Conservation (phyloP, 2,329 filamentous ascomycete genomes). For the Colletotrichum theobromicola region DNA sequence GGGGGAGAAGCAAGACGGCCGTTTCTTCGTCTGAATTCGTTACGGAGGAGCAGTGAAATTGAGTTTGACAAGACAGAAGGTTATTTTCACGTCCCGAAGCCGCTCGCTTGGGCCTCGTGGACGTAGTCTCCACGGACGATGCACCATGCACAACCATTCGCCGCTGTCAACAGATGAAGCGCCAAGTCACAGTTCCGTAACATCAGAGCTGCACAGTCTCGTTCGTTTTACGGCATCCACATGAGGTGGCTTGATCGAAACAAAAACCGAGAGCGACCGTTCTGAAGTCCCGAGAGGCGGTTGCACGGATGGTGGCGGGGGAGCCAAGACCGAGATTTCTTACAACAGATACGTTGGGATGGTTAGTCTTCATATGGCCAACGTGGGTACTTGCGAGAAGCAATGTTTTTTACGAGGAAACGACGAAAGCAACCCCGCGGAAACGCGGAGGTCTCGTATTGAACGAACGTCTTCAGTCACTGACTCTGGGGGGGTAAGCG, state of each 20-base stretch:
- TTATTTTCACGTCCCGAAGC: neutral
- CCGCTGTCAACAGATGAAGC: neutral
- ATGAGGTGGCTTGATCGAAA: neutral
- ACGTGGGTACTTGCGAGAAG: neutral
- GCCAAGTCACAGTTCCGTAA: conserved; percentile 5
- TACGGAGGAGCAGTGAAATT: neutral
- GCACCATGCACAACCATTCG: neutral
- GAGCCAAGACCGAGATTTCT: neutral
- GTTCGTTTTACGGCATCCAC: neutral
- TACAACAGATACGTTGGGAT: neutral
- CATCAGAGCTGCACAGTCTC: neutral
- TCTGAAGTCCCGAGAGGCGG: neutral
- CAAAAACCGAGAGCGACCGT: neutral
- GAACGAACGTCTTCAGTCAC: neutral
- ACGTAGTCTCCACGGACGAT: neutral
- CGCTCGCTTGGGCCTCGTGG: neutral
- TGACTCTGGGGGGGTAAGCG: neutral
- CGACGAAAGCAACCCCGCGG: neutral
- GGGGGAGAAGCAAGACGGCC: neutral
- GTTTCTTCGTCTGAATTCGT: neutral
- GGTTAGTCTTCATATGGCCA: no score
- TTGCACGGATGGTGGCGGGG: neutral
- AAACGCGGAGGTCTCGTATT: neutral
- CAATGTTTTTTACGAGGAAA: neutral
- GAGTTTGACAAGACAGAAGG: neutral